Conservation (phyloP, 768 basidiomycete species). For the Phylloporus arenicola region DNA sequence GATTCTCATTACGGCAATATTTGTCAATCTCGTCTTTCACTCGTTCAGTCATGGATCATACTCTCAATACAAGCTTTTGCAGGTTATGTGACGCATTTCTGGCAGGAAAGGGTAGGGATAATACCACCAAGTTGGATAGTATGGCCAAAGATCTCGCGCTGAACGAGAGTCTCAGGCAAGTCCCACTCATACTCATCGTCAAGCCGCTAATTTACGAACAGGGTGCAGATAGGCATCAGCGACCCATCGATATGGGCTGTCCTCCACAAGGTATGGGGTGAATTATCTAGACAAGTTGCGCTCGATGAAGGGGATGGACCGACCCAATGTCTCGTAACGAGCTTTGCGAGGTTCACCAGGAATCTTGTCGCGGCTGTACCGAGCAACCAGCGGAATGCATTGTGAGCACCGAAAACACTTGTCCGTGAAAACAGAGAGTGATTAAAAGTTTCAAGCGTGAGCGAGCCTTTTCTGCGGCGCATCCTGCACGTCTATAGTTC, state of each 20-base stretch:
- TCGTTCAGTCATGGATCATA: neutral
- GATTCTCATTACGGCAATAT: neutral
- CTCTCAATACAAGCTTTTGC: conserved; percentile 32
- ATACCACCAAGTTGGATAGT: conserved; percentile 38
- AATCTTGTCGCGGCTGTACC: conserved; percentile 76
- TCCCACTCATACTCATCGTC: neutral
- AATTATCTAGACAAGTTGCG: conserved; percentile 30
- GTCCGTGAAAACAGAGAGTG: neutral
- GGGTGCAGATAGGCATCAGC: conserved; percentile 32
- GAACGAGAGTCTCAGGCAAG: conserved; percentile 34
- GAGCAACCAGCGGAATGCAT: conserved; percentile 64
- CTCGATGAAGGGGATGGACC: conserved; percentile 28
- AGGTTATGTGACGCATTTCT: conserved; percentile 38
- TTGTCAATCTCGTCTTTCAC: neutral
- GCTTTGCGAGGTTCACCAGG: conserved; percentile 71
- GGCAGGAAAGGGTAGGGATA: conserved; percentile 24
- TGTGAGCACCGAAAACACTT: conserved; percentile 44
- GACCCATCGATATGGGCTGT: conserved; percentile 50
- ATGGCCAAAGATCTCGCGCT: conserved; percentile 48
- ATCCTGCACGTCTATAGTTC: conserved; percentile 73
- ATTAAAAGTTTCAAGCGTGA: conserved; percentile 42
- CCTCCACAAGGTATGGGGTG: conserved; percentile 52
- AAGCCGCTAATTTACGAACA: conserved; percentile 13
- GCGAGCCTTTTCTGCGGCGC: too few species aligned
- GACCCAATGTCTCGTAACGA: conserved; percentile 40